These are phyloP conservation scores for Smittium mucronatum DNA, from an alignment of 371 early-diverging fungal genomes.

Conservation along the genomic window DNA sequence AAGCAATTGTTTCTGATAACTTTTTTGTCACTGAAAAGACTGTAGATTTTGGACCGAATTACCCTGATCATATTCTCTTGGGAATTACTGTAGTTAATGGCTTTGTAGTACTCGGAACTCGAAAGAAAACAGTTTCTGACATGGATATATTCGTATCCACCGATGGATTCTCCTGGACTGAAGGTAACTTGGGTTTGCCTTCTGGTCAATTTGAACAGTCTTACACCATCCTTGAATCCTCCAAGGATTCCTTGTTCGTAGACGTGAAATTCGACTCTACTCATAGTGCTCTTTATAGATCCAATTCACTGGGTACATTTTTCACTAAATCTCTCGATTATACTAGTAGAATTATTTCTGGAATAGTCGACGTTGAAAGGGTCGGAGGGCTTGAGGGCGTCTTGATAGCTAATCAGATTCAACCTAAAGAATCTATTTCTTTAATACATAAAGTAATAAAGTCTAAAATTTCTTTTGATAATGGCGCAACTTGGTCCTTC, in stretches of 20 bases:
- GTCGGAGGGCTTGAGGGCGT: slow-evolving; percentile 72
- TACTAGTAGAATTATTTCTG: slow-evolving; percentile 58
- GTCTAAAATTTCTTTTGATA: slow-evolving; percentile 79
- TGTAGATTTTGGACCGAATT: slow-evolving; percentile 28
- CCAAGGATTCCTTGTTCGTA: slow-evolving; percentile 27
- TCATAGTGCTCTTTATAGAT: slow-evolving; percentile 62
- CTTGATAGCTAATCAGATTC: slow-evolving; percentile 65
- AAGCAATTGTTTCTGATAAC: slow-evolving; percentile 29
- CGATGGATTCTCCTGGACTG: slow-evolving; percentile 34
- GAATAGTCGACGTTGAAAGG: slow-evolving; percentile 81
- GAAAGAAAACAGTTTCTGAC: slow-evolving; percentile 27
- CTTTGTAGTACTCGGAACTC: slow-evolving; percentile 26
- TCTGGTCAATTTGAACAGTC: slow-evolving; percentile 29
- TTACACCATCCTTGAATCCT: slow-evolving; percentile 34
- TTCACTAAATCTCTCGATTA: slow-evolving; percentile 61
- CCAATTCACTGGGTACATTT: slow-evolving; percentile 81
- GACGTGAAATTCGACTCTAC: slow-evolving; percentile 22
- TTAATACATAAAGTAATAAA: slow-evolving; percentile 33
- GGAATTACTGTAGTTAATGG: slow-evolving; percentile 25
- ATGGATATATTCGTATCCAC: slow-evolving; percentile 33
- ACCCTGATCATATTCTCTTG: slow-evolving; percentile 24
- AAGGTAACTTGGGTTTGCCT: slow-evolving; percentile 30
- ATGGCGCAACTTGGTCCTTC: slow-evolving; percentile 63
- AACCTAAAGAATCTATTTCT: slow-evolving; percentile 48
- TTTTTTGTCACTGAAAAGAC: slow-evolving; percentile 24